Conservation (phyloP, 805 yeast genomes). For the Sungouiozyma ichnusensis region DNA sequence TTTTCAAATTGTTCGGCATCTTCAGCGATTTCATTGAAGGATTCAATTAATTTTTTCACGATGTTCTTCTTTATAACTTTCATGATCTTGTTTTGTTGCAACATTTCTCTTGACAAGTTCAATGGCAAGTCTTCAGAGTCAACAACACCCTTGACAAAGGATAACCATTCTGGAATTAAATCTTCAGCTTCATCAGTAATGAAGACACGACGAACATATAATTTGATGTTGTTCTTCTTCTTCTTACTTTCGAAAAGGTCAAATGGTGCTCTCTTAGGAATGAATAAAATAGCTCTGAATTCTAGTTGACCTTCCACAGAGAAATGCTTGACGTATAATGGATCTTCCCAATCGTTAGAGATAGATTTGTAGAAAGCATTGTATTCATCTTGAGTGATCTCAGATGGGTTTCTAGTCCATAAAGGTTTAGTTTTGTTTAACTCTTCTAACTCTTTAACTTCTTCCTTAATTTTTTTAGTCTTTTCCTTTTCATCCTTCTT, state of each 20-base stretch:
- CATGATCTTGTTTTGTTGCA: slow-evolving; percentile 98
- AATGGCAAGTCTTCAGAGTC: slow-evolving; percentile 99
- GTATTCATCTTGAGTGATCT: slow-evolving; percentile 95
- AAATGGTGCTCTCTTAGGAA: slow-evolving; percentile 99
- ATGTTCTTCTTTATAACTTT: slow-evolving; percentile 99
- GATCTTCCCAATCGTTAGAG: slow-evolving; percentile 99
- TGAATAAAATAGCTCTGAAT: slow-evolving; percentile 93
- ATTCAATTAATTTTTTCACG: slow-evolving; percentile 95
- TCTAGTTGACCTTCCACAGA: slow-evolving; percentile 99
- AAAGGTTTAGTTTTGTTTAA: slow-evolving; percentile 97
- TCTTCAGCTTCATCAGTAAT: slow-evolving; percentile 99
- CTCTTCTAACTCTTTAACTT: slow-evolving; percentile 93
- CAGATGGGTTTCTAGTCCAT: slow-evolving; percentile 99
- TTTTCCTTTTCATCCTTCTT: slow-evolving; percentile 60
- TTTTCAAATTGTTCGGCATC: slow-evolving; percentile 97
- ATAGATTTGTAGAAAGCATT: slow-evolving; percentile 98
- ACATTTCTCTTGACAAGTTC: slow-evolving; percentile 99
- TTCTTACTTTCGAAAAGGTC: slow-evolving; percentile 96
- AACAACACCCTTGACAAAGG: slow-evolving; percentile 97
- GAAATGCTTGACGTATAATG: slow-evolving; percentile 98
- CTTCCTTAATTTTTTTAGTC: slow-evolving; percentile 84
- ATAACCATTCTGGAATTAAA: slow-evolving; percentile 97
- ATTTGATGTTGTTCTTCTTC: slow-evolving; percentile 98
- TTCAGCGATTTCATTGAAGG: slow-evolving; percentile 98
- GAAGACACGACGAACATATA: slow-evolving; percentile 98